Conservation (phyloP, 164 flowering plant genomes). For the Malania oleifera region DNA sequence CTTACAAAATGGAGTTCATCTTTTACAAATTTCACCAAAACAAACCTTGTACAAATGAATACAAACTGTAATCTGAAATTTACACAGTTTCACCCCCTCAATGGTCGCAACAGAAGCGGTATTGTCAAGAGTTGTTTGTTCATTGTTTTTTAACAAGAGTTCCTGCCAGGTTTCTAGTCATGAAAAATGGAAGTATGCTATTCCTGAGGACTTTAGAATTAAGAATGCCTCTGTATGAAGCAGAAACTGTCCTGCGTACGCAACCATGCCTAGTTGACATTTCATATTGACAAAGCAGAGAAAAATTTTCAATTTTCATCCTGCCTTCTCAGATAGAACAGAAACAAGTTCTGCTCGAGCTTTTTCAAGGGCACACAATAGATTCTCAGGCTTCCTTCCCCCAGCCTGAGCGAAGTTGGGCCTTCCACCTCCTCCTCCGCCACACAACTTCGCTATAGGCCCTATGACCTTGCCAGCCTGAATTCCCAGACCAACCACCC, state of each 20-base stretch:
- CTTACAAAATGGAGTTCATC: not conserved
- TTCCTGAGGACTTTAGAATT: too few relatives aligned
- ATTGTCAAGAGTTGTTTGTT: not conserved
- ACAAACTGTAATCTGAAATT: too few relatives aligned
- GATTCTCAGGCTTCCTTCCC: constrained; percentile 85
- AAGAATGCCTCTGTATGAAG: not conserved
- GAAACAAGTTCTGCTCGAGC: constrained; percentile 63
- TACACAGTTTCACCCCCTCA: not conserved
- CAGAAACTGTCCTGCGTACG: not conserved
- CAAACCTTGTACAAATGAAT: not conserved
- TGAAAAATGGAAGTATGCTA: too few relatives aligned
- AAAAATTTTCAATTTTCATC: constrained; percentile 18
- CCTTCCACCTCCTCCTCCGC: constrained; percentile 96
- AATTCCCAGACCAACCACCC: constrained; percentile 64
- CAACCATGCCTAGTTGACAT: not conserved
- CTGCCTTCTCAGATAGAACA: constrained; percentile 41
- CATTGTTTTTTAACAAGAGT: not conserved
- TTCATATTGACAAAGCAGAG: not conserved
- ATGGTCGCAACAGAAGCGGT: not conserved
- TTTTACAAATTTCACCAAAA: not conserved
- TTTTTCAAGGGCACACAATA: constrained; percentile 61
- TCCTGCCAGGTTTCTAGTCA: too few relatives aligned
- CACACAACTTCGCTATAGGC: constrained; percentile 80
- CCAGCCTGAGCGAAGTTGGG: constrained; percentile 99
- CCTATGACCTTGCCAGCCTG: constrained; percentile 92